Base-by-base conservation (phyloP, 805 yeast species). In the Zygosaccharomyces rouxii region DNA sequence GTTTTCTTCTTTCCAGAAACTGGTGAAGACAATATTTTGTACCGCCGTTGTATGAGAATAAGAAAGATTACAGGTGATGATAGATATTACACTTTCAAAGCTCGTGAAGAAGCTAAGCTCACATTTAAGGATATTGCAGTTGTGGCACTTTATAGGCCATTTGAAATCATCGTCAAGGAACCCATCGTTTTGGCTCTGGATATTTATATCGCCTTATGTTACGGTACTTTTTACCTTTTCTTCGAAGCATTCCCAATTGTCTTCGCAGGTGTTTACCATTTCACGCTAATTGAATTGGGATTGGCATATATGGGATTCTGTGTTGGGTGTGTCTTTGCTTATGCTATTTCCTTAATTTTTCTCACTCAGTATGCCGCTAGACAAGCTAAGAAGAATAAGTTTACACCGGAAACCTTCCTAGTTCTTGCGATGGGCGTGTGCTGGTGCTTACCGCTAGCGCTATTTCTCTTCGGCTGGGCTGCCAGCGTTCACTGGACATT, bases 181-280 rank as follows among this genome's bases (percentile, higher is more conserved):
- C 86, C 86, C 0, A 78, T 77, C 22, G 75, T 81, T n/a, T 49
- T 80, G 16, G 68, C 79, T 26, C 73, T 80, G 50, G 73, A 80
- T 56, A 18, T 74, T 23, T 80, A 79, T 59, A 66, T 76, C 53
- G 78, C 81, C 0, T 55, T 80, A 44, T 68, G 73, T 5, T 81
- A 81, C 60, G 77, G 83, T 25, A 62, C 75, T 26, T 54, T 78
- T 52, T 82, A 79, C 60, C 60, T 79, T 19, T 81, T 78, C 70
- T 78, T 81, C 55, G 86, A 82, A 62, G 80, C 79, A 4, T 79
- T 78, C 64, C 86, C 87, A 7, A 68, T 80, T 31, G 80, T 78
- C 2, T 82, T 75, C 52, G 47, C 52, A 7, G 76, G 71, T 2
- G 57, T 70, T 19, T 70, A 78, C 53, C 58, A 69, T 28, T 81